Conservation (phyloP, 805 yeast genomes). For the Clavispora fructus region DNA sequence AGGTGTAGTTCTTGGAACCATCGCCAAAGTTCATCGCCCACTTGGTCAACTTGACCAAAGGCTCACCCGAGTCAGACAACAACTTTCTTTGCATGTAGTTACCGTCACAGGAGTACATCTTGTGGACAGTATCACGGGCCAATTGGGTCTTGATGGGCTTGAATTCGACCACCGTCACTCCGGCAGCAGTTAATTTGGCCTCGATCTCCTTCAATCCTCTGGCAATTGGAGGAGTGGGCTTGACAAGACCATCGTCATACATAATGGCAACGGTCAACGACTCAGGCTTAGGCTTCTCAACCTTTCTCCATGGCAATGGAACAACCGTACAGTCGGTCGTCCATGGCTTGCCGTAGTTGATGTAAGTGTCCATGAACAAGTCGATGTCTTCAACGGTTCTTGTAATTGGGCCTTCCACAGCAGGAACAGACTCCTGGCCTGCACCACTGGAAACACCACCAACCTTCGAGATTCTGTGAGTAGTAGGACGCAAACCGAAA, state of each 20-base stretch:
- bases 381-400: constrained; percentile 63
- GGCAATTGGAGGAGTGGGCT: constrained; percentile 60
- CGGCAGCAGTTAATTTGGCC: constrained; percentile 52
- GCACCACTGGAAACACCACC: constrained; percentile 52
- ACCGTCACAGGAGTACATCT: constrained; percentile 64
- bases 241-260: constrained; percentile 60
- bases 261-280: constrained; percentile 56
- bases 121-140: constrained; percentile 54
- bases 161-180: constrained; percentile 52
- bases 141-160: constrained; percentile 53
- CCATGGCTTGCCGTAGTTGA: constrained; percentile 66
- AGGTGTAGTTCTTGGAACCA: constrained; percentile 44
- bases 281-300: constrained; percentile 32
- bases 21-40: constrained; percentile 56
- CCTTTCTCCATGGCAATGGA: constrained; percentile 51
- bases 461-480: constrained; percentile 40
- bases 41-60: constrained; percentile 56
- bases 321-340: constrained; percentile 41
- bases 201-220: constrained; percentile 50
- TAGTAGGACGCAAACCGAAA: constrained; percentile 60
- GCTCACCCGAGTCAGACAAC: constrained; percentile 63
- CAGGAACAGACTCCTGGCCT: constrained; percentile 62
- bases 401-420: constrained; percentile 67
- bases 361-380: constrained; percentile 56
- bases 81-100: constrained; percentile 50